These are phyloP conservation scores for Gymnopus androsaceus DNA, from an alignment of 1,284 basidiomycete genomes.

Conservation along the genomic window DNA sequence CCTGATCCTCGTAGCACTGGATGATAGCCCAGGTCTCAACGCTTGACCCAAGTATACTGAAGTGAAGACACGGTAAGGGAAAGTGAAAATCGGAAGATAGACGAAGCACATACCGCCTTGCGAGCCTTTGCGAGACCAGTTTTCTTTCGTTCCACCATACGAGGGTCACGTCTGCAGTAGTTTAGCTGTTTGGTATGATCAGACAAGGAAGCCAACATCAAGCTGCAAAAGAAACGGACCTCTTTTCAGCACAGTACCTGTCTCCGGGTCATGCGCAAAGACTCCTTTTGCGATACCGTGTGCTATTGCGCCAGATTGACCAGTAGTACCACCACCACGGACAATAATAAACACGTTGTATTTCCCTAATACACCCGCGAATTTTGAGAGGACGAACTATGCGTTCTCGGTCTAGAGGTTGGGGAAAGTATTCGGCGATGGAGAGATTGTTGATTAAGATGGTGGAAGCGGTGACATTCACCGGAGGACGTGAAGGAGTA, in stretches of 20 bases:
- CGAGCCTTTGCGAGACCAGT: constrained; percentile 90
- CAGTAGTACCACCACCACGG: constrained; percentile 87
- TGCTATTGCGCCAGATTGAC: constrained; percentile 89
- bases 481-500: constrained; percentile 3
- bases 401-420: constrained; percentile 78
- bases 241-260: constrained; percentile 69
- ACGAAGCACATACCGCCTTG: constrained; percentile 71
- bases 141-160: constrained; percentile 98
- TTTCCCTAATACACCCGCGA: constrained; percentile 83
- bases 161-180: constrained; percentile 88
- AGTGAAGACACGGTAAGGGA: constrained; percentile 16
- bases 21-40: constrained; percentile 48
- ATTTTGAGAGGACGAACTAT: constrained; percentile 84
- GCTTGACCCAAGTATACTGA: constrained; percentile 94
- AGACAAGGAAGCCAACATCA: constrained; percentile 9
- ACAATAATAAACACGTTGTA: constrained; percentile 91
- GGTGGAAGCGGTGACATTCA: constrained; percentile 45
- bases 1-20: constrained; percentile 3
- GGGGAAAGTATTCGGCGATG: constrained; percentile 77
- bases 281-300: constrained; percentile 86
- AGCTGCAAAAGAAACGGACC: constrained; percentile 48
- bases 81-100: constrained; percentile 11
- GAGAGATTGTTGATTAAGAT: constrained; percentile 87
- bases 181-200: constrained; percentile 60
- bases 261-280: constrained; percentile 66